Percentiles rank a stretch among this genome's conserved stretches.
phyloP scores from a whole-genome alignment of 2,329 filamentous ascomycete genomes.

The Colletotrichum sansevieriae region DNA sequence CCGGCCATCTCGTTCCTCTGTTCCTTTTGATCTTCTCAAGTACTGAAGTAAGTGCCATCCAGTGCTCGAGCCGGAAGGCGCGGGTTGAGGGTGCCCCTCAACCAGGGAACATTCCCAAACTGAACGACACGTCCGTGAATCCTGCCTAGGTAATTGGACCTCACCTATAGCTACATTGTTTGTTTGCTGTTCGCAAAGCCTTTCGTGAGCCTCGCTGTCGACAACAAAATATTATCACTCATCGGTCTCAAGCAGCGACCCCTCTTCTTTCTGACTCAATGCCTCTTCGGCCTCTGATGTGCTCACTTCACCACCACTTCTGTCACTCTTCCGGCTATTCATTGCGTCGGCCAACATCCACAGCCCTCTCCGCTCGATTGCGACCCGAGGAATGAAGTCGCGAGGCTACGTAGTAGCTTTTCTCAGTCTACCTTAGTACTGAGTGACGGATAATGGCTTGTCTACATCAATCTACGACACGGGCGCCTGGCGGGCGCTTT shows the following conservation, averaged over 20 bases:
- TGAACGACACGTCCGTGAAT: too few relatives aligned
- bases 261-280: neutral
- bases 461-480: neutral
- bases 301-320: neutral
- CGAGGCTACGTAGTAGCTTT: neutral
- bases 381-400: neutral
- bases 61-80: too few relatives aligned
- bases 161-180: too few relatives aligned
- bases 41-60: too few relatives aligned
- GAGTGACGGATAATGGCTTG: neutral
- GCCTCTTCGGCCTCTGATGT: neutral
- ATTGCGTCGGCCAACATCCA: conserved; percentile 5
- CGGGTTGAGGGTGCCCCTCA: too few relatives aligned
- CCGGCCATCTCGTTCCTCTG: neutral
- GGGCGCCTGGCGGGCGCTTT: neutral
- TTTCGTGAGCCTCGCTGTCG: too few relatives aligned
- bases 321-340: neutral
- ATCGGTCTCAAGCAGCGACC: too few relatives aligned
- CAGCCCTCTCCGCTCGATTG: conserved; percentile 1
- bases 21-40: too few relatives aligned
- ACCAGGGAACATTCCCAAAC: too few relatives aligned
- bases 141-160: too few relatives aligned
- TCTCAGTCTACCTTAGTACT: neutral
- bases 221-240: too few relatives aligned
- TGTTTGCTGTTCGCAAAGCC: too few relatives aligned